A percentile compares a stretch with the other conserved stretches of the same genome.
phyloP scores from a whole-genome alignment of 2,329 filamentous ascomycete species.

The Orbilia blumenaviensis region DNA sequence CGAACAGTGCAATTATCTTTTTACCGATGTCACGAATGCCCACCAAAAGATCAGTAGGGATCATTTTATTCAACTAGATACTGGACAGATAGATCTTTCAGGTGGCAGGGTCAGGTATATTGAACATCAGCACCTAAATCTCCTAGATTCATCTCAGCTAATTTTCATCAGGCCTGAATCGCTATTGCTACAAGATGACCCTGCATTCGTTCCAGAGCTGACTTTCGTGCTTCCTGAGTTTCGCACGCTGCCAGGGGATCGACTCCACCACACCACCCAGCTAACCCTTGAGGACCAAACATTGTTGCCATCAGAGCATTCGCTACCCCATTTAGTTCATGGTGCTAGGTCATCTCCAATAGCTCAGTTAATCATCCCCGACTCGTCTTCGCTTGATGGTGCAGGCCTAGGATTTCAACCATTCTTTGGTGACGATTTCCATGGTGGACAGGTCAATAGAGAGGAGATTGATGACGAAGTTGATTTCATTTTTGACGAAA shows the following conservation, averaged over 20 bases:
- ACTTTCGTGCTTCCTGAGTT: conserved; percentile 12
- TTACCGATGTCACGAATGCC: conserved; percentile 79
- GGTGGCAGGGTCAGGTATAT: conserved; percentile 14
- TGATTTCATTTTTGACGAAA: conserved; percentile 56
- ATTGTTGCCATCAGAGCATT: conserved; percentile 6
- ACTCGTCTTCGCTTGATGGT: conserved; percentile 26
- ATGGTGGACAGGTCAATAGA: background rate
- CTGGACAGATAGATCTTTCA: conserved; percentile 27
- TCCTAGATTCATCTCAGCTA: background rate
- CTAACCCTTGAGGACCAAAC: conserved; percentile 33
- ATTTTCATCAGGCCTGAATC: conserved; percentile 8
- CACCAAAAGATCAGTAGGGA: conserved; percentile 71
- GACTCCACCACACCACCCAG: conserved; percentile 27
- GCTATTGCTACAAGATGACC: conserved; percentile 77
- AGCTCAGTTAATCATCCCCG: conserved; percentile 17
- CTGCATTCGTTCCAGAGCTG: conserved; percentile 74
- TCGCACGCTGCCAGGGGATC: conserved; percentile 18
- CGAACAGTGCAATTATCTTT: conserved; percentile 86
- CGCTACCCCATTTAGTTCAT: background rate
- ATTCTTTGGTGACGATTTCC: conserved; percentile 7
- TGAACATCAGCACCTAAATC: no score
- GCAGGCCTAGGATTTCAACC: background rate
- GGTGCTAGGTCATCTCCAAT: background rate
- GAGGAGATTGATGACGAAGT: conserved; percentile 48
- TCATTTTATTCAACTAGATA: conserved; percentile 8